Conservation (phyloP, 768 basidiomycete genomes). For the Rubroboletus satanas region DNA sequence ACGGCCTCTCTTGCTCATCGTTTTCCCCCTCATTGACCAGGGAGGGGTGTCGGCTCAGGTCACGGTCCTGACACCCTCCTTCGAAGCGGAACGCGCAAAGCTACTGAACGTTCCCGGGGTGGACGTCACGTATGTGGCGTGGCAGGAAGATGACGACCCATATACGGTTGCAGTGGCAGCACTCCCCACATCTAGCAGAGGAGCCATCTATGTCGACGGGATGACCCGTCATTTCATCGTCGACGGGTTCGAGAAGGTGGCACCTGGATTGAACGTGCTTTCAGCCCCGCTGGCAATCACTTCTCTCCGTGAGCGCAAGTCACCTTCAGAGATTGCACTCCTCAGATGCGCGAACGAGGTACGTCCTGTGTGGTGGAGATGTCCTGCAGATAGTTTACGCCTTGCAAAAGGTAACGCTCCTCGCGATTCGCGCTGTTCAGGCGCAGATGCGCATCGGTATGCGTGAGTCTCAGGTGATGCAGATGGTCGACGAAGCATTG, state of each 20-base stretch:
- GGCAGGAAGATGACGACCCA: conserved; percentile 68
- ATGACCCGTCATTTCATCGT: conserved; percentile 59
- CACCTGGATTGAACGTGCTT: conserved; percentile 36
- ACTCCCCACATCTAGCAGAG: conserved; percentile 23
- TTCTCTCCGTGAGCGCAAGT: conserved; percentile 73
- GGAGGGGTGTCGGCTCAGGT: conserved; percentile 40
- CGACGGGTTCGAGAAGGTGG: conserved; percentile 54
- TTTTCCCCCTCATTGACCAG: conserved; percentile 40
- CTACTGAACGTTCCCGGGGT: conserved; percentile 50
- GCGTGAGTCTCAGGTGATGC: conserved; percentile 63
- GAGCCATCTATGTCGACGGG: conserved; percentile 57
- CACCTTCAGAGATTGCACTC: conserved; percentile 61
- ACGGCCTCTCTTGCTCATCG: conserved; percentile 67
- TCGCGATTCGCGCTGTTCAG: conserved; percentile 66
- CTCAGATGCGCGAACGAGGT: conserved; percentile 82
- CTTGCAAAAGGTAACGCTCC: conserved; percentile 63
- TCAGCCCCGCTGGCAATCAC: conserved; percentile 53
- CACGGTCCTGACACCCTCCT: conserved; percentile 68
- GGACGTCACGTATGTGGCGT: conserved; percentile 46
- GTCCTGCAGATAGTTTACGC: background rate
- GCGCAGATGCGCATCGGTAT: conserved; percentile 65
- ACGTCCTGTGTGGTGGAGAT: background rate
- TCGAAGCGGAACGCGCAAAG: conserved; percentile 70
- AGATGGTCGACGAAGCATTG: conserved; percentile 56
- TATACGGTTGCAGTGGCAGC: conserved; percentile 47